A percentile compares a stretch with the other conserved stretches of the same genome.
Evolutionary conservation across 345 rosid genomes (phyloP).

Genomic region (Hibiscus tridactylites): DNA sequence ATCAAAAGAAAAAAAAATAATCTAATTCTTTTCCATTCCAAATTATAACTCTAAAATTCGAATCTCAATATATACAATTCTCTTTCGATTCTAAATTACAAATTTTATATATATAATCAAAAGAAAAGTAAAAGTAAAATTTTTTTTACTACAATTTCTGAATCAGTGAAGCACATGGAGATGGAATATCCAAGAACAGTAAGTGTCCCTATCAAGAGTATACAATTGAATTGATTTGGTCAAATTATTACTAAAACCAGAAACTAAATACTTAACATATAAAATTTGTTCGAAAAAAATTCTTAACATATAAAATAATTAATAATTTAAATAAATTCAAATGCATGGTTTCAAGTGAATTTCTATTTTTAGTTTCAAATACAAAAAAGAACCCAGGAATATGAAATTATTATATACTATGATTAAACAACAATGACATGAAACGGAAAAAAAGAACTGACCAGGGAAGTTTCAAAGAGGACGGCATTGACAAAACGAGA

Average conservation of each 20-base stretch:
- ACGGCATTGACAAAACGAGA: slow-evolving; percentile 25
- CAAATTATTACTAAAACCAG: not conserved
- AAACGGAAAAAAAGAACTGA: slow-evolving; percentile 12
- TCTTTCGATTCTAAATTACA: too few species aligned
- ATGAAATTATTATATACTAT: not conserved
- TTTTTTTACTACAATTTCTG: not conserved
- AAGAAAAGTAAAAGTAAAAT: too few species aligned
- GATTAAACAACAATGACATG: not conserved
- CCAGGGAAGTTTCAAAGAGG: slow-evolving; percentile 39
- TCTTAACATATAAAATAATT: too few species aligned
- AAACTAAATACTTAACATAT: too few species aligned
- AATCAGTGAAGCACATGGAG: not conserved
- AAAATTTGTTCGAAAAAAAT: too few species aligned
- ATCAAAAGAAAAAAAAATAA: not conserved
- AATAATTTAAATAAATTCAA: not conserved
- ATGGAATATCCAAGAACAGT: not conserved
- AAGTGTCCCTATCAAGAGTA: not conserved
- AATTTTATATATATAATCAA: too few species aligned
- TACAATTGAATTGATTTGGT: not conserved
- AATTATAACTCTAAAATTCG: too few species aligned
- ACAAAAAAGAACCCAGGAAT: not conserved
- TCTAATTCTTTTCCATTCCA: not conserved
- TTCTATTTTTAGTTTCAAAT: not conserved
- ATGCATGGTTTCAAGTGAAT: not conserved
- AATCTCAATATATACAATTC: too few species aligned